Conservation (phyloP, 768 basidiomycete genomes). For the Russula earlei region DNA sequence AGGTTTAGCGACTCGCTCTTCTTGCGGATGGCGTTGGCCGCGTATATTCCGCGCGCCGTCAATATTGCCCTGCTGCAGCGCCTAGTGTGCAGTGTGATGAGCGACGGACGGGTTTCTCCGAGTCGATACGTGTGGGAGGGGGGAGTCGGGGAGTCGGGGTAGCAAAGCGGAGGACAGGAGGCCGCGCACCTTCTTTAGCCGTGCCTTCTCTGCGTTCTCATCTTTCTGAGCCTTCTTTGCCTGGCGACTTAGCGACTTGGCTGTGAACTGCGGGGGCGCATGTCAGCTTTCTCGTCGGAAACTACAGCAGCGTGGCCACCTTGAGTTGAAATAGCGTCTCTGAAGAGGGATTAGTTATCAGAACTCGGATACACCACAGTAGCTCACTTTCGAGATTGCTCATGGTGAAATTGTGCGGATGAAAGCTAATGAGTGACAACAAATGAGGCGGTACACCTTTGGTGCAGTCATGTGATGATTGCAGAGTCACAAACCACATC, state of each 20-base stretch:
- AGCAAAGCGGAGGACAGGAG: background rate
- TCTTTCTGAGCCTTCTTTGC: slow-evolving; percentile 98
- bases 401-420: slow-evolving; percentile 33
- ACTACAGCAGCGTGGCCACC: slow-evolving; percentile 33
- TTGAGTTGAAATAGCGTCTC: slow-evolving; percentile 99
- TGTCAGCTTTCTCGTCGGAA: background rate
- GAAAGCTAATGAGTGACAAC: background rate
- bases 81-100: slow-evolving; percentile 38
- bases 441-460: background rate
- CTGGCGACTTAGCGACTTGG: slow-evolving; percentile 88
- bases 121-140: background rate
- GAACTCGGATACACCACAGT: background rate
- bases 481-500: no score
- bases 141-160: no score
- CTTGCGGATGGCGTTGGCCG: slow-evolving; percentile 96
- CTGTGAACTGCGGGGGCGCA: slow-evolving; percentile 68
- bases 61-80: slow-evolving; percentile 90
- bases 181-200: slow-evolving; percentile 83
- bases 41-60: slow-evolving; percentile 98
- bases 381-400: slow-evolving; percentile 84
- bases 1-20: slow-evolving; percentile 92
- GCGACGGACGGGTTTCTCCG: background rate
- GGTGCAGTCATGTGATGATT: no score
- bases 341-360: slow-evolving; percentile 34
- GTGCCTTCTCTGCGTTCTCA: slow-evolving; percentile 78